Conservation (phyloP, 1,284 basidiomycete genomes). For the Peniophora sp. region DNA sequence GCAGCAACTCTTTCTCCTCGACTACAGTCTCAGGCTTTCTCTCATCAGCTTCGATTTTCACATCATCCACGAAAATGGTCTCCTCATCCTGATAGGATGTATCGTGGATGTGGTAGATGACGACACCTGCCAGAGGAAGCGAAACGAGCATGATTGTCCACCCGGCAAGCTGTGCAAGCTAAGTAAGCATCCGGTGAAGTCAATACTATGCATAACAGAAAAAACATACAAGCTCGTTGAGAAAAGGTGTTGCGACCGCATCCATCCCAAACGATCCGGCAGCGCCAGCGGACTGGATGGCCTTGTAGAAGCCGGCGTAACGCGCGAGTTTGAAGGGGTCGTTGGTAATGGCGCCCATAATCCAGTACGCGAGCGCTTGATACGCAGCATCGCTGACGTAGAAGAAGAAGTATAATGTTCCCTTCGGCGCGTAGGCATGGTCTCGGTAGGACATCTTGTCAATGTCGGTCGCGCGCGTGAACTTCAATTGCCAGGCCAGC, state of each 20-base stretch:
- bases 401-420: slow-evolving; percentile 32
- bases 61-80: slow-evolving; percentile 3
- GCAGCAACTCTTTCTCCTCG: background rate
- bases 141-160: slow-evolving; percentile 29
- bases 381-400: slow-evolving; percentile 30
- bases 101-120: slow-evolving; percentile 29
- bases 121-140: slow-evolving; percentile 27
- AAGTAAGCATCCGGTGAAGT: background rate
- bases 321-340: slow-evolving; percentile 35
- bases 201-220: too few species aligned
- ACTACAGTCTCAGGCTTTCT: background rate
- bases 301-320: slow-evolving; percentile 32
- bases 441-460: slow-evolving; percentile 25
- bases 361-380: slow-evolving; percentile 33
- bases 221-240: slow-evolving; percentile 24
- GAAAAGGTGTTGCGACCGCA: slow-evolving; percentile 29
- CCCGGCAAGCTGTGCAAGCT: slow-evolving; percentile 24
- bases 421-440: slow-evolving; percentile 23
- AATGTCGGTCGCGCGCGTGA: slow-evolving; percentile 17
- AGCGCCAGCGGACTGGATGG: slow-evolving; percentile 29
- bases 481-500: slow-evolving; percentile 28
- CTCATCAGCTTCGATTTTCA: background rate
- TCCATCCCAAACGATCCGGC: slow-evolving; percentile 41
- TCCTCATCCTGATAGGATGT: slow-evolving; percentile 30
- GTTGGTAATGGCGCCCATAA: slow-evolving; percentile 36